Evolutionary conservation across 2,329 filamentous ascomycete genomes (phyloP), one percentile per base, ranked within the genome.

Genomic region (Diaporthe velutina): DNA sequence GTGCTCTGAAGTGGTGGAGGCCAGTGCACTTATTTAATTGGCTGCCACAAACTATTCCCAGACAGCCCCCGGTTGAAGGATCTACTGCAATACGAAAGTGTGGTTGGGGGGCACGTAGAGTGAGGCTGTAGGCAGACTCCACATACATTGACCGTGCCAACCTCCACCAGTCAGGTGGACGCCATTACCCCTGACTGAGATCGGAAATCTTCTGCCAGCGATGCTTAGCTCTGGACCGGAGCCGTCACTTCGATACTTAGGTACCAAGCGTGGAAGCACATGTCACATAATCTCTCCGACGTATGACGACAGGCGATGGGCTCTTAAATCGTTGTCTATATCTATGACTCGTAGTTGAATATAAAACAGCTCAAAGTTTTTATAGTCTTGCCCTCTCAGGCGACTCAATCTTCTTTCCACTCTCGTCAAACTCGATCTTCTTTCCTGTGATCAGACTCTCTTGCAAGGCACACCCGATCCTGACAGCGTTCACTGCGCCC

Each of bases 391-490:
- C 64, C 30, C 64, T 30, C 64, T 38, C 61, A 25, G 61, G 61
- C 19, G 61, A 17, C 73, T 70, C 22, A 2, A 68, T 61, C 9
- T 60, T 74, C 33, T 64, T 61, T 13, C 71, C 73, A 28, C 30
- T 60, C 73, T 76, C 75, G 38, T 76, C 68, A 12, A 76, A 76
- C 12, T 61, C 40, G 45, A 76, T 75, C 73, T 73, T 61, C 60
- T 73, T 70, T 8, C 68, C 75, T 17, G 68, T 73, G 8, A 72
- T 61, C 40, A 76, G 15, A 5, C 67, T 55, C 52, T 76, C 75
- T 45, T 76, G 75, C 30, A 76, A 38, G 30, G 57, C 55, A 19
- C 45, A 54, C 6, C 75, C 75, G 38, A 76, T 73, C 68, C 67
- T 58, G 12, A 76, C 57, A 2, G 75, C 75, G 28, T 75, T 75